Evolutionary conservation across 2,329 filamentous ascomycete genomes (phyloP).

Genomic region (Aspergillus alliaceus): DNA sequence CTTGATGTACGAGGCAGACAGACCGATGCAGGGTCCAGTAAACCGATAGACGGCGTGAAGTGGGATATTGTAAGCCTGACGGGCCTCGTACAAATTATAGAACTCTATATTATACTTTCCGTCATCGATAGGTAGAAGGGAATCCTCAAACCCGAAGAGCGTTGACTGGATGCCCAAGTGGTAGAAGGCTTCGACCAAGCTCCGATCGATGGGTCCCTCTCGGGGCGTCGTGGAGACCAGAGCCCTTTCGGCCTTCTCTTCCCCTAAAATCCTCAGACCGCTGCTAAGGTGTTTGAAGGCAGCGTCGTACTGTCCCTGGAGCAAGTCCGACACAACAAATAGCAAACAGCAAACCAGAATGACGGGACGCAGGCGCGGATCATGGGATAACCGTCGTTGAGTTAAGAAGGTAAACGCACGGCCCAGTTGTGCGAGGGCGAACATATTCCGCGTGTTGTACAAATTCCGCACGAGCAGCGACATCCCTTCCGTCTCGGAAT

Average conservation of each 20-base stretch:
- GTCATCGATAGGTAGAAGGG: not conserved
- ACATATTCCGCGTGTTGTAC: not conserved
- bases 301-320: constrained; percentile 11
- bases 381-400: constrained; percentile 10
- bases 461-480: not conserved
- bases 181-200: not conserved
- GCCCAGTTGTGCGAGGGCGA: not conserved
- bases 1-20: not conserved
- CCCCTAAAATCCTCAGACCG: not conserved
- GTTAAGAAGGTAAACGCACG: constrained; percentile 3
- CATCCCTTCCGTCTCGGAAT: no score
- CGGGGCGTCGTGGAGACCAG: not conserved
- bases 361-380: constrained; percentile 12
- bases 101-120: not conserved
- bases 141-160: not conserved
- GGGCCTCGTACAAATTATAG: not conserved
- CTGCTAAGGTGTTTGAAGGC: constrained; percentile 10
- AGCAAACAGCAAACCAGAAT: constrained; percentile 17
- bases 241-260: not conserved
- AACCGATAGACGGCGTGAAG: not conserved
- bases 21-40: not conserved
- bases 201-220: not conserved
- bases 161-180: not conserved
- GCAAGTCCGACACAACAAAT: constrained; percentile 13
- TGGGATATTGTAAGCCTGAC: not conserved